These are phyloP conservation scores for Thozetella sp. DNA, from an alignment of 495 filamentous ascomycete species.

Conservation along the genomic window DNA sequence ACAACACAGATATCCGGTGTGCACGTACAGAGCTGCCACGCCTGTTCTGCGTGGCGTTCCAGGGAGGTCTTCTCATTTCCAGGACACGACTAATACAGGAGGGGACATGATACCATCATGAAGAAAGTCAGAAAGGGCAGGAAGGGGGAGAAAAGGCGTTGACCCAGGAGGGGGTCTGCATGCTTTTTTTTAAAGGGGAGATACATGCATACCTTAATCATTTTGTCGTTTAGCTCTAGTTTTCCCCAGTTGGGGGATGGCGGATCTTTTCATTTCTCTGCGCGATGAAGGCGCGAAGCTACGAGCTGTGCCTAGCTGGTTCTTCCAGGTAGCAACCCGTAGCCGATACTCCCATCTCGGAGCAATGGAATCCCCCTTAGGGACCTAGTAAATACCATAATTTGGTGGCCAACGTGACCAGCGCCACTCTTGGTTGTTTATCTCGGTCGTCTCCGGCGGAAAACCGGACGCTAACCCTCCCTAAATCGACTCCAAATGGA, in stretches of 20 bases:
- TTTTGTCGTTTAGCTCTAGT: conserved; percentile 9
- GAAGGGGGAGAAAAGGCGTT: background rate
- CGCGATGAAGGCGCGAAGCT: conserved; percentile 6
- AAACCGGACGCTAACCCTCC: too few species aligned
- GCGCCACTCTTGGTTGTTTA: too few species aligned
- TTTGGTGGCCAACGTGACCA: too few species aligned
- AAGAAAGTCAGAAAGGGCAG: background rate
- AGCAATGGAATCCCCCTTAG: conserved; percentile 2
- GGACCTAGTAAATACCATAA: background rate
- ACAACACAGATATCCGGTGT: background rate
- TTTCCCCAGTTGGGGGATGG: background rate
- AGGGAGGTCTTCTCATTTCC: background rate
- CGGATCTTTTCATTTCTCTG: conserved; percentile 13
- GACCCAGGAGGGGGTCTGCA: background rate
- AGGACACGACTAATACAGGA: background rate
- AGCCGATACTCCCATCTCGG: background rate
- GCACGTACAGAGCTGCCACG: background rate
- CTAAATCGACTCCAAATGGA: too few species aligned
- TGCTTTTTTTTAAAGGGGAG: background rate
- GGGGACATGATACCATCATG: conserved; percentile 2
- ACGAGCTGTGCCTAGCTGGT: background rate
- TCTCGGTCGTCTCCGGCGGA: too few species aligned
- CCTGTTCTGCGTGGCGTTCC: background rate
- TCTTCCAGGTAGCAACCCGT: background rate
- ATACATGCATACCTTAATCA: conserved; percentile 19